Conservation (phyloP, 495 filamentous ascomycete genomes). For the Wilcoxina mikolae region DNA sequence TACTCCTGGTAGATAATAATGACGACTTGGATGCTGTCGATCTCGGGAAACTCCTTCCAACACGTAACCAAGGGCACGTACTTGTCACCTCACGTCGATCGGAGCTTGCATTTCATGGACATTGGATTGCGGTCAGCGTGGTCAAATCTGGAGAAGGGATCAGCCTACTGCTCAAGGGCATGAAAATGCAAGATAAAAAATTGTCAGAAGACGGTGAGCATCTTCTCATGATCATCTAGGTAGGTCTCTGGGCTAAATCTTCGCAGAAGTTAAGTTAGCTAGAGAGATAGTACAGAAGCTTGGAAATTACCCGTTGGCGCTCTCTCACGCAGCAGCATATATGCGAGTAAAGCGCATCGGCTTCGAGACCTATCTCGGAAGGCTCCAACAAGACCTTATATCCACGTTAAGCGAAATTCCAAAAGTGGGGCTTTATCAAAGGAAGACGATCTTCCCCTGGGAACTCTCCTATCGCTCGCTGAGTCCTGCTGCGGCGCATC, state of each 20-base stretch:
- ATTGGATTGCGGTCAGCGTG: neutral
- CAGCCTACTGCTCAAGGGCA: neutral
- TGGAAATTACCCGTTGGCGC: neutral
- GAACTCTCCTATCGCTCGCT: neutral
- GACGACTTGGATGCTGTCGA: neutral
- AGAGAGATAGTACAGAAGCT: neutral
- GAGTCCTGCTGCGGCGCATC: neutral
- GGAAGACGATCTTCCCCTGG: neutral
- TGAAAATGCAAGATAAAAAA: neutral
- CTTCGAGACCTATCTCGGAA: neutral
- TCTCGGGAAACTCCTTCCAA: neutral
- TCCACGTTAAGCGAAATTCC: neutral
- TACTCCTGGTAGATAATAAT: neutral
- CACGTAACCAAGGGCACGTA: neutral
- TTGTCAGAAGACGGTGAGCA: neutral
- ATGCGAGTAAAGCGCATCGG: neutral
- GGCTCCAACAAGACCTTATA: neutral
- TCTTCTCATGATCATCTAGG: neutral
- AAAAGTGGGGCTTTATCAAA: neutral
- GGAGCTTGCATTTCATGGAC: neutral
- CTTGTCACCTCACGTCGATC: neutral
- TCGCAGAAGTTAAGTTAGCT: neutral
- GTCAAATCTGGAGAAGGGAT: neutral
- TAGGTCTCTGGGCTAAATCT: neutral
- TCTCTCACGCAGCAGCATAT: neutral